Percentiles rank a stretch among this genome's conserved stretches.
phyloP scores from a whole-genome alignment of 495 filamentous ascomycete species.

The Penicillium atrosanguineum region DNA sequence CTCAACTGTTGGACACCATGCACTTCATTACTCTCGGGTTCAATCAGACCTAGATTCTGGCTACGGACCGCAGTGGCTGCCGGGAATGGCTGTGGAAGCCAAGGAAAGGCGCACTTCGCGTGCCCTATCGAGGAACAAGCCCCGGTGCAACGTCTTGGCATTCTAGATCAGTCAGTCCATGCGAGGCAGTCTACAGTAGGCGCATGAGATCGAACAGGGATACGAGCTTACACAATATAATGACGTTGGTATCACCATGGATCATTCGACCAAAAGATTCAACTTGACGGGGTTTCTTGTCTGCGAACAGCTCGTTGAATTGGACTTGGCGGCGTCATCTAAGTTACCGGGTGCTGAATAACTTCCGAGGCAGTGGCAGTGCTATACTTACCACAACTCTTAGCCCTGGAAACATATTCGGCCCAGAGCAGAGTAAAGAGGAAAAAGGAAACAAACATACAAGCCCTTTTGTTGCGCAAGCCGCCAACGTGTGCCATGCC shows the following conservation, averaged over 20 bases:
- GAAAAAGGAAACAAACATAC: slow-evolving; percentile 1
- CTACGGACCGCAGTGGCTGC: background rate
- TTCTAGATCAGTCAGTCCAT: background rate
- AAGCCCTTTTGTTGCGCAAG: background rate
- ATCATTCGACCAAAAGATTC: background rate
- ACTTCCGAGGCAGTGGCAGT: background rate
- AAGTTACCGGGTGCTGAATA: too few relatives aligned
- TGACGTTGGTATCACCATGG: background rate
- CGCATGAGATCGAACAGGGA: too few relatives aligned
- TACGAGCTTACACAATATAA: background rate
- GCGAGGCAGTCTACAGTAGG: background rate
- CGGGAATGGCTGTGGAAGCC: too few relatives aligned
- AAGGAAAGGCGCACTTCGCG: background rate
- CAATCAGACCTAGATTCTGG: background rate
- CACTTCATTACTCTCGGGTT: background rate
- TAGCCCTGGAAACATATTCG: background rate
- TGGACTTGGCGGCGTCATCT: background rate
- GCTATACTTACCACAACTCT: background rate
- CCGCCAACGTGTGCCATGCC: slow-evolving; percentile 16
- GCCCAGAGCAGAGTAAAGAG: background rate
- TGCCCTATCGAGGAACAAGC: background rate
- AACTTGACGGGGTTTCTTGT: background rate
- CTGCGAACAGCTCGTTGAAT: background rate
- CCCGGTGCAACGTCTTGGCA: background rate
- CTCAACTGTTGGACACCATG: background rate